phyloP scores from a whole-genome alignment of 2,329 filamentous ascomycete genomes.

The Chalara sp. region DNA sequence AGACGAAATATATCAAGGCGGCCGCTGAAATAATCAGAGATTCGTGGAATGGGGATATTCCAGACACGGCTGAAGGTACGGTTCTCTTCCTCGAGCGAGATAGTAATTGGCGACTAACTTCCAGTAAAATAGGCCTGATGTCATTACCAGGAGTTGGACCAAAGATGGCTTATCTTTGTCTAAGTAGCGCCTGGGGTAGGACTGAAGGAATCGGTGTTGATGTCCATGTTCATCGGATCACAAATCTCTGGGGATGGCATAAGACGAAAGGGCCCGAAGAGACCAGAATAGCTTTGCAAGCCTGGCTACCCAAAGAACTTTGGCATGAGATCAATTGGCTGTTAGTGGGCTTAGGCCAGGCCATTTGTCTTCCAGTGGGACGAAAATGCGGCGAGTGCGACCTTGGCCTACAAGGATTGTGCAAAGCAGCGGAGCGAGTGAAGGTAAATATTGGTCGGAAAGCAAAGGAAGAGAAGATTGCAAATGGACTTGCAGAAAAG shows the following conservation, averaged over 20 bases:
- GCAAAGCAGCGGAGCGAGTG: conserved; percentile 61
- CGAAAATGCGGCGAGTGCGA: conserved; percentile 77
- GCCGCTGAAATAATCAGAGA: conserved; percentile 55
- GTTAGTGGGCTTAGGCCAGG: conserved; percentile 68
- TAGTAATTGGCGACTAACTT: background rate
- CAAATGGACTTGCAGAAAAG: conserved; percentile 25
- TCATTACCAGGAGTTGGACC: conserved; percentile 64
- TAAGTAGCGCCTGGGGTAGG: conserved; percentile 62
- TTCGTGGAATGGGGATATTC: conserved; percentile 56
- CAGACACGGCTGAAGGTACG: conserved; percentile 51
- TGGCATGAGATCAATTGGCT: conserved; percentile 73
- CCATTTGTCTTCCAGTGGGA: conserved; percentile 60
- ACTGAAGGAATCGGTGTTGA: conserved; percentile 53
- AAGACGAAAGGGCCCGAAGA: conserved; percentile 62
- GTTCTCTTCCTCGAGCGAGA: background rate
- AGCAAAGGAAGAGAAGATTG: conserved; percentile 34
- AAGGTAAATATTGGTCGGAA: conserved; percentile 54
- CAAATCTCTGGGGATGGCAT: conserved; percentile 66
- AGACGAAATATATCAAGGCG: conserved; percentile 64
- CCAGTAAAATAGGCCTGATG: conserved; percentile 35
- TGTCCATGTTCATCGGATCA: conserved; percentile 70
- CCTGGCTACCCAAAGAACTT: conserved; percentile 61
- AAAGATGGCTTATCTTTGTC: conserved; percentile 68
- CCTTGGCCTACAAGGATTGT: conserved; percentile 68
- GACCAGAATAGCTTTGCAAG: conserved; percentile 54